These are phyloP conservation scores for Microsporum ferrugineum DNA, from an alignment of 2,329 filamentous ascomycete species.

Conservation along the genomic window DNA sequence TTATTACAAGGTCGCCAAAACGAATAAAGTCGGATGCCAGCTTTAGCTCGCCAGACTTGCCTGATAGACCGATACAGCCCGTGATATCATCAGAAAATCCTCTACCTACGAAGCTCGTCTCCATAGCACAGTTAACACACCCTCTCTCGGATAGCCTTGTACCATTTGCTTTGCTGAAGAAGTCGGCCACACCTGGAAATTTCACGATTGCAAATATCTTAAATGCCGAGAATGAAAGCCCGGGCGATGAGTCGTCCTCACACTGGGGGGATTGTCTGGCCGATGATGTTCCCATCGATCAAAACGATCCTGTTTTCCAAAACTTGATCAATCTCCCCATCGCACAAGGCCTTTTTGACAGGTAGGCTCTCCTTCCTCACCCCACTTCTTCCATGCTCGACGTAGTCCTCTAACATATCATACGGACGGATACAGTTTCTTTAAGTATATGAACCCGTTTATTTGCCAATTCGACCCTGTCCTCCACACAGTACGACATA, in stretches of 20 bases:
- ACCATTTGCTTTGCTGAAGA: conserved; percentile 14
- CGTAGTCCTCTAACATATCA: neutral
- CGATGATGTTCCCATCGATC: conserved; percentile 8
- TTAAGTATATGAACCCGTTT: conserved; percentile 32
- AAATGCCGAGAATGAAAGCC: conserved; percentile 14
- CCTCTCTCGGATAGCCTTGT: conserved; percentile 12
- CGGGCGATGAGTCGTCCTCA: conserved; percentile 1
- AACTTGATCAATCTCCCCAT: conserved; percentile 20
- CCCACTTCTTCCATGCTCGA: neutral
- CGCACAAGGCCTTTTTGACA: conserved; percentile 23
- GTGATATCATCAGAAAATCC: neutral
- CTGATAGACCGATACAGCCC: neutral
- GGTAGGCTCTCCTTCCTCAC: conserved; percentile 12
- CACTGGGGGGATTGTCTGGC: neutral
- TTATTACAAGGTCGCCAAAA: neutral
- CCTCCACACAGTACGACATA: conserved; percentile 30
- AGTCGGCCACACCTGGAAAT: conserved; percentile 20
- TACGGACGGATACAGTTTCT: conserved; percentile 20
- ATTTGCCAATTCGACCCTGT: conserved; percentile 32
- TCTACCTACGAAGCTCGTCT: neutral
- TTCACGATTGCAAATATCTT: conserved; percentile 17
- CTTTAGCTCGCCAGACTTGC: neutral
- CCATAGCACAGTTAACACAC: neutral
- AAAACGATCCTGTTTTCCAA: conserved; percentile 21
- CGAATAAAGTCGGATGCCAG: neutral